Conservation (phyloP, 331 rosid species). For the Stylosanthes scabra region DNA sequence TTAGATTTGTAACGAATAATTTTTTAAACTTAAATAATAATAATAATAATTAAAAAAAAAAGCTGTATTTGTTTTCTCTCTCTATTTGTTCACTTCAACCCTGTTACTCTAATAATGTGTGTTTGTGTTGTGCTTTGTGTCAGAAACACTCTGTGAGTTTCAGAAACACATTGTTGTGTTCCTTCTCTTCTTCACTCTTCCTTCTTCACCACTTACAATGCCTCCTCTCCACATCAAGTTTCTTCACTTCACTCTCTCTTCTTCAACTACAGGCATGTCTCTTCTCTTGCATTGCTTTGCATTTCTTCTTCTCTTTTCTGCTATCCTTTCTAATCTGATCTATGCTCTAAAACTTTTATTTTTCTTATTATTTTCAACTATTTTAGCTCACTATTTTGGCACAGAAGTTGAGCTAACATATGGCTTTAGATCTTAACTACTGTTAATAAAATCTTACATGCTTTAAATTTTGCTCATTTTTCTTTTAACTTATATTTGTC, state of each 20-base stretch:
- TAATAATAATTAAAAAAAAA: too few species aligned
- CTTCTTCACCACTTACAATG: constrained; percentile 36
- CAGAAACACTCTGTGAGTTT: constrained; percentile 65
- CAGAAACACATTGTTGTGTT: constrained; percentile 52
- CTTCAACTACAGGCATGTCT: constrained; percentile 13
- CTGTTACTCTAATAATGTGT: too few species aligned
- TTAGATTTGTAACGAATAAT: too few species aligned
- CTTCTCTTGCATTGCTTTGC: neutral
- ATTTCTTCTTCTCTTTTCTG: constrained; percentile 2
- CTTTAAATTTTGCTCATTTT: constrained; percentile 21
- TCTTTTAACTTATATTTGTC: neutral
- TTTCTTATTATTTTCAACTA: constrained; percentile 19
- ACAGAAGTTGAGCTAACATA: neutral
- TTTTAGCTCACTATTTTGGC: neutral
- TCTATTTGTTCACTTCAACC: too few species aligned
- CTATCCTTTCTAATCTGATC: constrained; percentile 44
- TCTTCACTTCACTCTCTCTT: constrained; percentile 34
- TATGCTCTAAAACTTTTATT: neutral
- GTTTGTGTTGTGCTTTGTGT: neutral
- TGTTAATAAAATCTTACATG: neutral
- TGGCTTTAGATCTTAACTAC: constrained; percentile 45
- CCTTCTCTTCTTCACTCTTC: constrained; percentile 38
- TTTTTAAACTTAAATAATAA: too few species aligned
- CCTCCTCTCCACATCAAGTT: constrained; percentile 28
- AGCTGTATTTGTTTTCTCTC: too few species aligned